Percentiles rank a stretch among this genome's conserved stretches.
Evolutionary conservation across 495 filamentous ascomycete genomes (phyloP).

Genomic region (Lichenothelia convexa): DNA sequence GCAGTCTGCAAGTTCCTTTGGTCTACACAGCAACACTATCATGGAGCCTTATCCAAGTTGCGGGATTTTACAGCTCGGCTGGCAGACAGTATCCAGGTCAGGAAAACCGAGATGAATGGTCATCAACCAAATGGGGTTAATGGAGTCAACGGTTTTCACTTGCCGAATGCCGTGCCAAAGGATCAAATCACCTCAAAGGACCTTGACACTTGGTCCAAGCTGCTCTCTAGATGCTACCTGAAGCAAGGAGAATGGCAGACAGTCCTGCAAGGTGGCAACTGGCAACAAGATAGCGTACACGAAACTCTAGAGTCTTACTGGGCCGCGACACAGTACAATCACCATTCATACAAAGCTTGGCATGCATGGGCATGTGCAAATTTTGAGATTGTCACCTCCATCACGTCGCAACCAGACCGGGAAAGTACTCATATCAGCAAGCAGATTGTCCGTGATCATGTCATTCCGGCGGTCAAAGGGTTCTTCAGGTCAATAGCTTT

Average conservation of each 20-base stretch:
- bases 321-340: conserved; percentile 78
- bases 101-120: conserved; percentile 20
- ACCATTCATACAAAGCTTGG: conserved; percentile 96
- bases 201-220: conserved; percentile 41
- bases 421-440: conserved; percentile 37
- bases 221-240: conserved; percentile 87
- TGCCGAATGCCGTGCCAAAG: conserved; percentile 17
- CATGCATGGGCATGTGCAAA: conserved; percentile 98
- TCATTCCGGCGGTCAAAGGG: conserved; percentile 81
- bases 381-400: conserved; percentile 84
- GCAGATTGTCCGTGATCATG: conserved; percentile 59
- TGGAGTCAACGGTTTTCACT: conserved; percentile 41
- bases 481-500: conserved; percentile 93
- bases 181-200: conserved; percentile 17
- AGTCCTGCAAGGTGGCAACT: conserved; percentile 61
- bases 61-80: conserved; percentile 65
- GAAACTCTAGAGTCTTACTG: conserved; percentile 73
- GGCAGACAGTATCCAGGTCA: conserved; percentile 48
- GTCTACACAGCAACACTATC: conserved; percentile 53
- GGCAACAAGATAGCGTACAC: conserved; percentile 56
- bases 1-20: conserved; percentile 90
- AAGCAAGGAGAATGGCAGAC: conserved; percentile 95
- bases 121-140: conserved; percentile 26
- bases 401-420: conserved; percentile 41
- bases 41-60: conserved; percentile 57